phyloP scores from a whole-genome alignment of 164 flowering plant species.

The Platanus orientalis region DNA sequence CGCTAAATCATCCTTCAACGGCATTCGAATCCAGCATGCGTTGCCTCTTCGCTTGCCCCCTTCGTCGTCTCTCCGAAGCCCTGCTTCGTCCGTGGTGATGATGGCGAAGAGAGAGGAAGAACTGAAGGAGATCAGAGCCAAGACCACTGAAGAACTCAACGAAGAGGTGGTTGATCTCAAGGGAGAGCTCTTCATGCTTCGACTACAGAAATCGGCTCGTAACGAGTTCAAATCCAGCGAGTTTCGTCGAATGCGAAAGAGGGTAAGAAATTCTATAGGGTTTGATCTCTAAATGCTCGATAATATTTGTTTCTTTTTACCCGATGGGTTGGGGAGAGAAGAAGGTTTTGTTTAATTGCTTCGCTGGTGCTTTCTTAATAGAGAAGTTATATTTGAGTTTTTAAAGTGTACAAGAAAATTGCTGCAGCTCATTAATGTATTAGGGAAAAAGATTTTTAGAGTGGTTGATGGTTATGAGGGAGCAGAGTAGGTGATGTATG shows the following conservation, averaged over 20 bases:
- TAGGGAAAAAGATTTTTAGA: too few species aligned
- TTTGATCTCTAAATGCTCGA: not conserved
- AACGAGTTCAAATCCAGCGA: slow-evolving; percentile 91
- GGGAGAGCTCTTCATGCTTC: slow-evolving; percentile 92
- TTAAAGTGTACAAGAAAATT: too few species aligned
- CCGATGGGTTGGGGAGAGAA: too few species aligned
- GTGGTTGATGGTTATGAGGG: too few species aligned
- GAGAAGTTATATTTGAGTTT: not conserved
- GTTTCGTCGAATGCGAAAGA: slow-evolving; percentile 85
- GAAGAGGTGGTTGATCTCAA: slow-evolving; percentile 84
- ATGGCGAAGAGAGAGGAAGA: slow-evolving; percentile 88
- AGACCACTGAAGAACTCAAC: slow-evolving; percentile 71
- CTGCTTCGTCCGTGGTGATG: slow-evolving; percentile 46
- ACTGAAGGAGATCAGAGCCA: slow-evolving; percentile 71
- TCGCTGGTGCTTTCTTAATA: too few species aligned
- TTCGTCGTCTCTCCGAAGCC: slow-evolving; percentile 7
- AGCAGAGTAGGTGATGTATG: too few species aligned
- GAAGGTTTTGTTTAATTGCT: not conserved
- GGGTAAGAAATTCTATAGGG: slow-evolving; percentile 41
- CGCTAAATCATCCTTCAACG: slow-evolving; percentile 45
- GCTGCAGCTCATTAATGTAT: too few species aligned
- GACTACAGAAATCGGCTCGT: slow-evolving; percentile 69
- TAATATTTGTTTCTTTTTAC: slow-evolving; percentile 2
- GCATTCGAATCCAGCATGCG: slow-evolving; percentile 35
- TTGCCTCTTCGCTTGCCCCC: slow-evolving; percentile 17